Evolutionary conservation across 2,329 filamentous ascomycete species (phyloP).

Genomic region (Botryotinia narcissicola): DNA sequence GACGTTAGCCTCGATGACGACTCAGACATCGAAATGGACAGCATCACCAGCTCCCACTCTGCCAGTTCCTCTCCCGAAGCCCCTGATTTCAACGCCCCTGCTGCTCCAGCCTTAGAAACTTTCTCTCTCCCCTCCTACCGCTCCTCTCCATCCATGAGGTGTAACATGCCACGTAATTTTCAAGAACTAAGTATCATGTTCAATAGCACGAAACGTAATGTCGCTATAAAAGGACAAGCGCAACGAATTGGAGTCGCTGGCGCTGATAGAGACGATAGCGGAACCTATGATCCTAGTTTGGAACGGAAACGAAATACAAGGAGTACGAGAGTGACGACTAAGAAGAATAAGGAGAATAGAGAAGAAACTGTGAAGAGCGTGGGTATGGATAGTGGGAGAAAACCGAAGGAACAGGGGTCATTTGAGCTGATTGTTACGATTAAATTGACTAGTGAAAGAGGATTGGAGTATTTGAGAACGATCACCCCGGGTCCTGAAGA

Average conservation of each 20-base stretch:
- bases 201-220: slow-evolving; percentile 25
- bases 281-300: slow-evolving; percentile 33
- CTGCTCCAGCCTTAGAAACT: slow-evolving; percentile 21
- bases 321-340: neutral
- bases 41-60: neutral
- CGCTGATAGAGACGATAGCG: slow-evolving; percentile 34
- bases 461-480: neutral
- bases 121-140: slow-evolving; percentile 27
- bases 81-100: slow-evolving; percentile 28
- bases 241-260: slow-evolving; percentile 24
- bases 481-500: slow-evolving; percentile 6
- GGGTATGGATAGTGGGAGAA: neutral
- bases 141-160: slow-evolving; percentile 24
- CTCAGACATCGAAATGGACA: no score
- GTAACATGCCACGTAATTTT: neutral
- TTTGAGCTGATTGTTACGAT: slow-evolving; percentile 26
- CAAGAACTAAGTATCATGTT: slow-evolving; percentile 23
- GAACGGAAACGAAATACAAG: slow-evolving; percentile 5
- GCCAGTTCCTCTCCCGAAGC: slow-evolving; percentile 33
- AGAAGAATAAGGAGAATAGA: slow-evolving; percentile 4
- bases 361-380: neutral
- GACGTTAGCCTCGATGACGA: neutral
- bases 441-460: neutral
- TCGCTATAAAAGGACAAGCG: slow-evolving; percentile 22
- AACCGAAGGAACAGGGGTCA: slow-evolving; percentile 7